phyloP scores from a whole-genome alignment of 805 yeast species.

The Starmerella asiatica region DNA sequence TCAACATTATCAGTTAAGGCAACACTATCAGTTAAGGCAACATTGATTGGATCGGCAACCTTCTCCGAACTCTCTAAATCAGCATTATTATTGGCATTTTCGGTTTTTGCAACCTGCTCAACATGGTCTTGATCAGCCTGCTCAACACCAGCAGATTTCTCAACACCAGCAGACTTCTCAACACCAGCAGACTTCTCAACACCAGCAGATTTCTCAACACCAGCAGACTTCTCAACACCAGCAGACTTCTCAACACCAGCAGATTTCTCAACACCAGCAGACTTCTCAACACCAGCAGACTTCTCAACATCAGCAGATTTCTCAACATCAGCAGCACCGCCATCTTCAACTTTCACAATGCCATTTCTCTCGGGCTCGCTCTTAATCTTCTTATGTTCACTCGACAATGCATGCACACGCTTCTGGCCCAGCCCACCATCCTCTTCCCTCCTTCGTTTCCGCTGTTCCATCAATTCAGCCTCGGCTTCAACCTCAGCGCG shows the following conservation, averaged over 20 bases:
- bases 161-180: background rate
- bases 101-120: too few species aligned
- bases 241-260: background rate
- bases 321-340: background rate
- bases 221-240: background rate
- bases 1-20: background rate
- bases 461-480: slow-evolving; percentile 22
- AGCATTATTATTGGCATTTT: too few species aligned
- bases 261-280: background rate
- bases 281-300: background rate
- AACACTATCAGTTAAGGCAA: background rate
- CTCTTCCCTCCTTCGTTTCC: background rate
- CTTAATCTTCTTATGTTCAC: slow-evolving; percentile 1
- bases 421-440: slow-evolving; percentile 13
- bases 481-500: slow-evolving; percentile 31
- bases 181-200: background rate
- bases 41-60: too few species aligned
- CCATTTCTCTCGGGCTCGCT: background rate
- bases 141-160: background rate
- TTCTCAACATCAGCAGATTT: background rate
- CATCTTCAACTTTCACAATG: background rate
- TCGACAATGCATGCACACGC: slow-evolving; percentile 4
- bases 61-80: too few species aligned
- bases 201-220: background rate
- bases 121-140: background rate